A percentile compares a stretch with the other conserved stretches of the same genome.
phyloP scores from a whole-genome alignment of 352 stramenopile species.

The Thraustochytrium sp. region DNA sequence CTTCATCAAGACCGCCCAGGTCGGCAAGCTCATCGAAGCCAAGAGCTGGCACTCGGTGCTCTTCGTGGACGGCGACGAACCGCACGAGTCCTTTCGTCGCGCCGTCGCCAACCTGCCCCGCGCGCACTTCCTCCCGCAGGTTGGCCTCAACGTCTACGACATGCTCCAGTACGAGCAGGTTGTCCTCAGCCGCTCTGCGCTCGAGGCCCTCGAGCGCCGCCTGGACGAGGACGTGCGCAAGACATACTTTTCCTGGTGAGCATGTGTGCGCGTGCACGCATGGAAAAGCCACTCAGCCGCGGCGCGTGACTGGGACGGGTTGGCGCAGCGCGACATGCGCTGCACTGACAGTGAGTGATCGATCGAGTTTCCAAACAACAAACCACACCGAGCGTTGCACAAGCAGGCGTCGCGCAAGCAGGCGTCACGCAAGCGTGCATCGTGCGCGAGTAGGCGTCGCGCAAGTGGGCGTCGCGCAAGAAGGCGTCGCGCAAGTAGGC shows the following conservation, averaged over 20 bases:
- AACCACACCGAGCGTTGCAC: too few species aligned
- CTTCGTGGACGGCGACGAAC: constrained; percentile 55
- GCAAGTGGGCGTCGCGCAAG: too few species aligned
- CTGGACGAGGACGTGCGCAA: constrained; percentile 19
- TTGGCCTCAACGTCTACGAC: constrained; percentile 24
- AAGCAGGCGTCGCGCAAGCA: too few species aligned
- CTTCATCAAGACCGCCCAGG: constrained; percentile 48
- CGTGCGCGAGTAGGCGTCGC: too few species aligned
- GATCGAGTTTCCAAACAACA: too few species aligned
- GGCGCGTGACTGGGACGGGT: too few species aligned
- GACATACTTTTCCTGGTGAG: neutral
- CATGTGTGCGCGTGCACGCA: too few species aligned
- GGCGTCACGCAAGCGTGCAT: too few species aligned
- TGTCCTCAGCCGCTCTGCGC: neutral
- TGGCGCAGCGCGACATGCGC: too few species aligned
- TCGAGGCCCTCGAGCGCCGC: constrained; percentile 1
- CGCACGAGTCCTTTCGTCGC: constrained; percentile 61
- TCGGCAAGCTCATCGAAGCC: constrained; percentile 47
- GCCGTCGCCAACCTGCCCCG: constrained; percentile 58
- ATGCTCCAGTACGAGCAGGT: constrained; percentile 1
- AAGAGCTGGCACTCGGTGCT: constrained; percentile 42
- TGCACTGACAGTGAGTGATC: too few species aligned
- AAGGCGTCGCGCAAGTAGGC: too few species aligned
- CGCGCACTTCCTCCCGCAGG: constrained; percentile 35
- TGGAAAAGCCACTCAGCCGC: too few species aligned